phyloP scores from a whole-genome alignment of 208 protist genomes.

The Giardia muris region DNA sequence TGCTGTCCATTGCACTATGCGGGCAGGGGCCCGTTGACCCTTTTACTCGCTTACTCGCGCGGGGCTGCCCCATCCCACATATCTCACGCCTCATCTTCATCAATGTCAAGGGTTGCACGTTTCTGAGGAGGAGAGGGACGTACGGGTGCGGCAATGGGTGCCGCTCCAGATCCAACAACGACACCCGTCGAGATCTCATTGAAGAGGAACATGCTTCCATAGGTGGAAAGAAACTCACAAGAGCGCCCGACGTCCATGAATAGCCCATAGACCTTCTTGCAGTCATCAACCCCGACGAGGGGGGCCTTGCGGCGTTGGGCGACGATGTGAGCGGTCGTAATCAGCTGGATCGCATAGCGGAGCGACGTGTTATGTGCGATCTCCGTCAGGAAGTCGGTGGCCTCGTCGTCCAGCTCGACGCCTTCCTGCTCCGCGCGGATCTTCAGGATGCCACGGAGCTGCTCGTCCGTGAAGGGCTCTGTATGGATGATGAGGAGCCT shows the following conservation, averaged over 20 bases:
- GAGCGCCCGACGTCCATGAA: constrained; percentile 83
- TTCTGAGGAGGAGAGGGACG: not conserved
- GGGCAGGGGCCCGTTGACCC: not conserved
- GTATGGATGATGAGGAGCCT: constrained; percentile 95
- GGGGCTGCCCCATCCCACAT: not conserved
- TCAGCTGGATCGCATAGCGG: constrained; percentile 96
- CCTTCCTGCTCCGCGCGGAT: constrained; percentile 93
- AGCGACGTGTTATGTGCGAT: constrained; percentile 80
- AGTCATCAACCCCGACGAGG: constrained; percentile 74
- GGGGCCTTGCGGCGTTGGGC: constrained; percentile 50
- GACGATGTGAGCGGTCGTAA: constrained; percentile 82
- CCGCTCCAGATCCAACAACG: not conserved
- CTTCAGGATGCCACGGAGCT: constrained; percentile 81
- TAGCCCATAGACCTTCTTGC: constrained; percentile 81
- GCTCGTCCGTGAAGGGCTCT: constrained; percentile 36
- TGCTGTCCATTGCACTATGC: constrained; percentile 5
- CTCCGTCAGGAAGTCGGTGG: constrained; percentile 73
- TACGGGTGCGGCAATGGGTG: not conserved
- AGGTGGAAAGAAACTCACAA: constrained; percentile 50
- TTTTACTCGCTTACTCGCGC: not conserved
- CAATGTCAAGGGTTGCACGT: not conserved
- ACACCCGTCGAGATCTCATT: constrained; percentile 26
- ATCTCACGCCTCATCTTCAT: not conserved
- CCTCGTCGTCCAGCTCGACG: constrained; percentile 85
- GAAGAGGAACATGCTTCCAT: constrained; percentile 47